Conservation (phyloP, 1,284 basidiomycete species). For the Puccinia polysora region DNA sequence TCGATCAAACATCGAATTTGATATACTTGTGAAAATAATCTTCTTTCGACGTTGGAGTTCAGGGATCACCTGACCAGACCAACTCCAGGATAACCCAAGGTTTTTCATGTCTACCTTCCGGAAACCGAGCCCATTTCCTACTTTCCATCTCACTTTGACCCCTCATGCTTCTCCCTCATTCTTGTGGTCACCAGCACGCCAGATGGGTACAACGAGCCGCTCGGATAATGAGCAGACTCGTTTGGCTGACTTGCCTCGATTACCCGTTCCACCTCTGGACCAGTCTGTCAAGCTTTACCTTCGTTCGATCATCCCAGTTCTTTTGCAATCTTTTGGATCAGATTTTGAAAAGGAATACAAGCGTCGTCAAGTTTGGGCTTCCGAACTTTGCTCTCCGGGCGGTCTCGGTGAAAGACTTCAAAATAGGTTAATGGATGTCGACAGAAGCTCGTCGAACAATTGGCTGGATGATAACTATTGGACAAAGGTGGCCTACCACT, state of each 20-base stretch:
- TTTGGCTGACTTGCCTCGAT: conserved; percentile 57
- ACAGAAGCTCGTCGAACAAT: conserved; percentile 77
- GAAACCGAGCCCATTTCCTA: no score
- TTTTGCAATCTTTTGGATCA: conserved; percentile 65
- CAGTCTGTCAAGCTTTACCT: conserved; percentile 75
- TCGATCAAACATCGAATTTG: no score
- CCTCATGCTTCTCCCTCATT: no score
- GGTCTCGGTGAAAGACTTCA: conserved; percentile 71
- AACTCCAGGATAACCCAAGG: no score
- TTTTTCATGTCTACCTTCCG: no score
- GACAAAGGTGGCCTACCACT: conserved; percentile 82
- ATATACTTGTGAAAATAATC: no score
- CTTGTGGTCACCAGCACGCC: not conserved
- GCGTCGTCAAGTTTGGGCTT: conserved; percentile 63
- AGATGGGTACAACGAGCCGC: not conserved
- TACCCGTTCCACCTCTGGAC: conserved; percentile 78
- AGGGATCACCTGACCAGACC: no score
- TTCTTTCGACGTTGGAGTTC: no score
- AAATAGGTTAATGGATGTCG: conserved; percentile 76
- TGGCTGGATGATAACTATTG: conserved; percentile 96
- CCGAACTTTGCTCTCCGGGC: conserved; percentile 63
- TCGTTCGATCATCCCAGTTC: conserved; percentile 70
- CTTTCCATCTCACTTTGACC: no score
- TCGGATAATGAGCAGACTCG: not conserved
- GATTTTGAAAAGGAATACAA: conserved; percentile 62